These are phyloP conservation scores for Lyophyllum decastes DNA, from an alignment of 768 basidiomycete genomes.

Conservation along the genomic window DNA sequence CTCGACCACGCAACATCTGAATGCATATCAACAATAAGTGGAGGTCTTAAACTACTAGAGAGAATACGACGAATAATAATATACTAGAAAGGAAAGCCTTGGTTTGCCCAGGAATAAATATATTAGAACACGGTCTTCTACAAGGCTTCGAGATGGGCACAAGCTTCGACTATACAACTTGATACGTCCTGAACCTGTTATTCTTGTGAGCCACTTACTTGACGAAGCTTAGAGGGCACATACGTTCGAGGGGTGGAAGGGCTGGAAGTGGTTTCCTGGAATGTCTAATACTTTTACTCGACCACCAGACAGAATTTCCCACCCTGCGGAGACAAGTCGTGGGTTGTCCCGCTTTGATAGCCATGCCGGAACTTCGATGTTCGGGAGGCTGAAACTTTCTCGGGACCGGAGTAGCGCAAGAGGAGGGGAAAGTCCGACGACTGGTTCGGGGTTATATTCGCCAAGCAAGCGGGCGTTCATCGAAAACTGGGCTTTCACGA, in stretches of 20 bases:
- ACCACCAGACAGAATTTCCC: slow-evolving; percentile 45
- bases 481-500: slow-evolving; percentile 50
- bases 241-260: slow-evolving; percentile 55
- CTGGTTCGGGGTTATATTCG: slow-evolving; percentile 40
- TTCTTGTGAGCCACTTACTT: not conserved
- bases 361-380: slow-evolving; percentile 48
- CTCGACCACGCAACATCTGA: no score
- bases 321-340: slow-evolving; percentile 35
- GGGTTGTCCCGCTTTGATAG: slow-evolving; percentile 46
- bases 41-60: not conserved
- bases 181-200: slow-evolving; percentile 31
- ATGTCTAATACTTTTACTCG: slow-evolving; percentile 50
- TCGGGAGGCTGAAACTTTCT: slow-evolving; percentile 41
- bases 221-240: slow-evolving; percentile 2
- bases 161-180: slow-evolving; percentile 29
- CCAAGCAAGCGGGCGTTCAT: slow-evolving; percentile 49
- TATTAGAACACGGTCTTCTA: not conserved
- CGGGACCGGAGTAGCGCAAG: slow-evolving; percentile 56
- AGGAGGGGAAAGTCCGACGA: slow-evolving; percentile 26
- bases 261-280: slow-evolving; percentile 67
- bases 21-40: not conserved
- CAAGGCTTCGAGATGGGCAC: slow-evolving; percentile 18
- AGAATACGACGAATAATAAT: not conserved
- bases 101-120: not conserved
- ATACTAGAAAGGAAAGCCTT: not conserved